Evolutionary conservation across 352 stramenopile species (phyloP).

Genomic region (Globisporangium paddicum): DNA sequence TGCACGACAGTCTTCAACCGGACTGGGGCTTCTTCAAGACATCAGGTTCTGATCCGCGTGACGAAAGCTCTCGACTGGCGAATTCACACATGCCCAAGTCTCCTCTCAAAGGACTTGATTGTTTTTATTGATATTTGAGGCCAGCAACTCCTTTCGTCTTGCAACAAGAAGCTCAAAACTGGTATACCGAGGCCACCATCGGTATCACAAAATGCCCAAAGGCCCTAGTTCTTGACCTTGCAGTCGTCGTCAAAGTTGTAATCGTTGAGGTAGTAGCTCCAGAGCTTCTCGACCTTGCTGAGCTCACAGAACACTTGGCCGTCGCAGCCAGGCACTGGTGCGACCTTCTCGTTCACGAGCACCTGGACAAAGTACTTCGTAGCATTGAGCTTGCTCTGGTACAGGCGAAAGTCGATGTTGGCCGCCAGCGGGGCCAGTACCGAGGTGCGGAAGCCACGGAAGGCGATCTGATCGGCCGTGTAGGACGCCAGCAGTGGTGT

Average conservation of each 20-base stretch:
- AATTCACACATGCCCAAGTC: no score
- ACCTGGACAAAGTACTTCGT: conserved; percentile 24
- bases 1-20: no score
- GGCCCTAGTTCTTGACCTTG: not conserved
- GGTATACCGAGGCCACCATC: no score
- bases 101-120: no score
- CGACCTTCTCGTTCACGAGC: conserved; percentile 32
- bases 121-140: no score
- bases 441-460: conserved; percentile 34
- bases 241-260: conserved; percentile 13
- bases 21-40: no score
- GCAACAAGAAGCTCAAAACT: no score
- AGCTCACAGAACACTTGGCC: conserved; percentile 19
- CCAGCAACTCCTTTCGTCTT: no score
- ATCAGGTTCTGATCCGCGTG: no score
- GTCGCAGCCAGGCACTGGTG: conserved; percentile 19
- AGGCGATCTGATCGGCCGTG: conserved; percentile 20
- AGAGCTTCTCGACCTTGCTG: conserved; percentile 17
- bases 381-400: conserved; percentile 11
- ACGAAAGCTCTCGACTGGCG: no score
- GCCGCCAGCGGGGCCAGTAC: conserved; percentile 37
- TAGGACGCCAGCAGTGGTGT: conserved; percentile 24
- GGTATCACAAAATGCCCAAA: no score
- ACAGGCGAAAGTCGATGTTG: conserved; percentile 51
- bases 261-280: conserved; percentile 21